These are phyloP conservation scores for Cenchrus americanus DNA, from an alignment of 176 grass and related monocot species.

Conservation along the genomic window DNA sequence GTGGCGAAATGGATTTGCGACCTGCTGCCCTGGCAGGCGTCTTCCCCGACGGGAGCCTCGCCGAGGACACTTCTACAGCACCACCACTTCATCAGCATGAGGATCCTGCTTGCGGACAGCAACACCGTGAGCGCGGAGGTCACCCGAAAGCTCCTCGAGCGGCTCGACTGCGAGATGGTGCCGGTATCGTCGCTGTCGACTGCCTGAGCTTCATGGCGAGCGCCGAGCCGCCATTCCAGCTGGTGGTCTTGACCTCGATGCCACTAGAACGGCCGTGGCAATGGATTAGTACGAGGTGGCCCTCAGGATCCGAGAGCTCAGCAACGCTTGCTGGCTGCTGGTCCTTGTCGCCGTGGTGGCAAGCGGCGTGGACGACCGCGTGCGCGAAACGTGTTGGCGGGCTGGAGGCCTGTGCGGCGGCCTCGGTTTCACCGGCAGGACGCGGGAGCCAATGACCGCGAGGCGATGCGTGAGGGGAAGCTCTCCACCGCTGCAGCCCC, in stretches of 20 bases:
- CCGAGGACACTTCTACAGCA: not conserved
- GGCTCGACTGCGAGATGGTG: conserved; percentile 36
- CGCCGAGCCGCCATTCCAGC: conserved; percentile 10
- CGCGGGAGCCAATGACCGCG: no score
- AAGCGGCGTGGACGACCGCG: not conserved
- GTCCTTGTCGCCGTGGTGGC: not conserved
- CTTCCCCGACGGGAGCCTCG: not conserved
- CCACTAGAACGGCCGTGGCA: no score
- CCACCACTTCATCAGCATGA: conserved; percentile 25
- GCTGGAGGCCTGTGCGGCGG: not conserved
- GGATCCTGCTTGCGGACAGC: conserved; percentile 24
- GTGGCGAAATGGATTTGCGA: no score
- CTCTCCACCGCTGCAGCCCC: no score
- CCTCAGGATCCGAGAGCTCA: conserved; percentile 31
- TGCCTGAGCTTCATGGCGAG: conserved; percentile 9
- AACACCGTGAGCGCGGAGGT: conserved; percentile 20
- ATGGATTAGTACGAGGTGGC: conserved; percentile 1
- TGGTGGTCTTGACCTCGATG: conserved; percentile 24
- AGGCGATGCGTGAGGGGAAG: no score
- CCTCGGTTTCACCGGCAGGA: no score
- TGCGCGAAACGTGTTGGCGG: conserved; percentile 13
- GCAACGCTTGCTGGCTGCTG: not conserved
- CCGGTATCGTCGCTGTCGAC: not conserved
- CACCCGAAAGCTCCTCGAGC: conserved; percentile 21
- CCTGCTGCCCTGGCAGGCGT: no score